Percentiles rank a stretch among this genome's conserved stretches.
These are phyloP conservation scores for Aspergillus sp. DNA, from an alignment of 2,329 filamentous ascomycete species.

Conservation along the genomic window DNA sequence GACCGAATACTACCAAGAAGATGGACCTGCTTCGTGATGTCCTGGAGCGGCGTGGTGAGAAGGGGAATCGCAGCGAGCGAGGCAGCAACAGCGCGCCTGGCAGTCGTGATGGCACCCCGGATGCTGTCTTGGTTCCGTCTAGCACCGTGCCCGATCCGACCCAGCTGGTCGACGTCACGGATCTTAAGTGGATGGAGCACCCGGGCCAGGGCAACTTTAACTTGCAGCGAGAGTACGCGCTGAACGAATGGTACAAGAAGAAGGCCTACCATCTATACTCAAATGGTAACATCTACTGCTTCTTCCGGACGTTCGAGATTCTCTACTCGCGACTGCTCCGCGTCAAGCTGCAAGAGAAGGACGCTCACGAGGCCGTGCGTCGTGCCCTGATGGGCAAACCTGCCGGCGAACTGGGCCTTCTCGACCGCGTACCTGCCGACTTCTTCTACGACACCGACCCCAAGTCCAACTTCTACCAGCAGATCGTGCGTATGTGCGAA, in stretches of 20 bases:
- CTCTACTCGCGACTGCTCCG: constrained; percentile 75
- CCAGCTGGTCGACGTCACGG: constrained; percentile 45
- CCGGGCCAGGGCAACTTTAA: constrained; percentile 48
- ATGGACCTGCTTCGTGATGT: constrained; percentile 73
- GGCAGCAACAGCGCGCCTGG: constrained; percentile 63
- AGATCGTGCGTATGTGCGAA: constrained; percentile 77
- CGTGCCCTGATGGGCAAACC: constrained; percentile 69
- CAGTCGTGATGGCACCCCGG: constrained; percentile 73
- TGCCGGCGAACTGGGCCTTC: constrained; percentile 72
- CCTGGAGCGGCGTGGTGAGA: constrained; percentile 68
- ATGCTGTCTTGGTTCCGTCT: constrained; percentile 45
- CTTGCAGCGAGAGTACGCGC: constrained; percentile 58
- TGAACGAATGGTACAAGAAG: constrained; percentile 72
- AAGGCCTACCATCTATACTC: constrained; percentile 82
- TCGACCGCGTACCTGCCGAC: constrained; percentile 64
- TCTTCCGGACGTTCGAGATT: constrained; percentile 88
- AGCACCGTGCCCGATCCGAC: constrained; percentile 42
- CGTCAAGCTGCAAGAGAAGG: constrained; percentile 69
- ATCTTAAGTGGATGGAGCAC: constrained; percentile 54
- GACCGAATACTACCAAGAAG: constrained; percentile 56
- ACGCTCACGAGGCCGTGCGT: constrained; percentile 64
- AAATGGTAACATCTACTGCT: constrained; percentile 86
- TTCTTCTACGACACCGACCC: constrained; percentile 63
- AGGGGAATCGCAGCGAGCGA: constrained; percentile 62
- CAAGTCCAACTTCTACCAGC: constrained; percentile 70